Evolutionary conservation across 1,139 yeast genomes (phyloP).

Genomic region (Hyphopichia burtonii): DNA sequence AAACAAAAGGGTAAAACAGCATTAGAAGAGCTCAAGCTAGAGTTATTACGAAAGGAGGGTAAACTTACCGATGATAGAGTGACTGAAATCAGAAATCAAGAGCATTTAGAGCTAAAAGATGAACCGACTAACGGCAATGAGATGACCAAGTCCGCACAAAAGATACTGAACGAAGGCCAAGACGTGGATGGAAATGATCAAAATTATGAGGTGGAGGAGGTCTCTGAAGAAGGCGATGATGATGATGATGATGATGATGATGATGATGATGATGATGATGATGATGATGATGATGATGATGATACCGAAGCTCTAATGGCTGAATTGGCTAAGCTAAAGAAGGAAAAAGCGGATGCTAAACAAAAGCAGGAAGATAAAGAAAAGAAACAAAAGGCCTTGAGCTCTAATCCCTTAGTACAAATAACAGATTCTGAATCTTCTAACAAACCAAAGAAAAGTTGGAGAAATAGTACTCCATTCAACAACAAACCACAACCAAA

Average conservation of each 20-base stretch:
- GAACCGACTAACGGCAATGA: slow-evolving; percentile 8
- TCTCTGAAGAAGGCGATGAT: too few relatives aligned
- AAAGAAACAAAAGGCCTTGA: slow-evolving; percentile 16
- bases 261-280: slow-evolving; percentile 4
- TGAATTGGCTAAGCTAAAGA: slow-evolving; percentile 56
- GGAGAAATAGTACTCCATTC: slow-evolving; percentile 58
- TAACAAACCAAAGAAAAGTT: slow-evolving; percentile 27
- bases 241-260: background rate
- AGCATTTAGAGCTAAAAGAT: background rate
- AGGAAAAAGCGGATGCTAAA: slow-evolving; percentile 29
- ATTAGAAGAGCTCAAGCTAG: slow-evolving; percentile 25
- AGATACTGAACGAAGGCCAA: too few relatives aligned
- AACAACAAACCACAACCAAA: slow-evolving; percentile 25
- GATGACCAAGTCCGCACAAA: slow-evolving; percentile 12
- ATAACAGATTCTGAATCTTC: slow-evolving; percentile 3
- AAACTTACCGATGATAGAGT: slow-evolving; percentile 1
- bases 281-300: slow-evolving; percentile 20
- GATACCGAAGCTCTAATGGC: slow-evolving; percentile 40
- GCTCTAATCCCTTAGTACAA: slow-evolving; percentile 46
- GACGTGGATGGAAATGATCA: slow-evolving; percentile 11
- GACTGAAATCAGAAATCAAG: background rate
- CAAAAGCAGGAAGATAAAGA: slow-evolving; percentile 24
- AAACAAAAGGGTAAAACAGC: slow-evolving; percentile 17
- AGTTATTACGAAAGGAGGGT: slow-evolving; percentile 13
- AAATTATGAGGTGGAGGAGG: background rate